phyloP scores from a whole-genome alignment of 495 filamentous ascomycete species.

The Trichoderma erinaceum region DNA sequence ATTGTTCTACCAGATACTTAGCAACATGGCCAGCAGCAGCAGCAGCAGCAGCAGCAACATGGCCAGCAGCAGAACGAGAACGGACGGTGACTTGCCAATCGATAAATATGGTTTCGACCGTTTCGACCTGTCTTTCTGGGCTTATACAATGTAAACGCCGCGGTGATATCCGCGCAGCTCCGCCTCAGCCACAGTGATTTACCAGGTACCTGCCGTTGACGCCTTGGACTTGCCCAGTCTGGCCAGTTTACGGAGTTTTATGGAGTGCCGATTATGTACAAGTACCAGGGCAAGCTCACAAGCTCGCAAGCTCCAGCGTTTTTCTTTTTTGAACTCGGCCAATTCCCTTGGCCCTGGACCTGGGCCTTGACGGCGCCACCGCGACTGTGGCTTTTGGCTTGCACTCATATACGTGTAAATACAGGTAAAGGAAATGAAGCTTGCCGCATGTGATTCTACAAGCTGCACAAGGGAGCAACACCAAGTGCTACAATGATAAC shows the following conservation, averaged over 20 bases:
- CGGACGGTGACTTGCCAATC: too few species aligned
- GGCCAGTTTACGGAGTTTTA: not conserved
- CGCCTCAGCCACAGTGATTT: not conserved
- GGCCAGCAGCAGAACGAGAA: too few species aligned
- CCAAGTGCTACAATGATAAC: too few species aligned
- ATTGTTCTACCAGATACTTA: too few species aligned
- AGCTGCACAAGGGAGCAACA: too few species aligned
- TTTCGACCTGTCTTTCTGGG: too few species aligned
- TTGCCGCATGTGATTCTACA: too few species aligned
- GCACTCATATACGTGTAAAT: not conserved
- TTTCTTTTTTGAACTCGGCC: not conserved
- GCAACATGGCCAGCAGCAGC: too few species aligned
- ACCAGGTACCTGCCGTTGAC: not conserved
- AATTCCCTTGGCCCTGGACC: not conserved
- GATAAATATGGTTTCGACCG: too few species aligned
- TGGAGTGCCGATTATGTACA: not conserved
- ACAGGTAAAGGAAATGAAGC: too few species aligned
- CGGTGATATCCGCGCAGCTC: not conserved
- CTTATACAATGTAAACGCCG: not conserved
- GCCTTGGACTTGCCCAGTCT: slow-evolving; percentile 6
- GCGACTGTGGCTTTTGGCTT: not conserved
- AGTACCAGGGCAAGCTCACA: too few species aligned
- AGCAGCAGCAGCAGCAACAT: too few species aligned
- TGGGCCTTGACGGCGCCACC: not conserved
- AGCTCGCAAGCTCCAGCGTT: not conserved